Evolutionary conservation across 2,329 filamentous ascomycete species (phyloP).

Genomic region (Sporothrix schenckii): DNA sequence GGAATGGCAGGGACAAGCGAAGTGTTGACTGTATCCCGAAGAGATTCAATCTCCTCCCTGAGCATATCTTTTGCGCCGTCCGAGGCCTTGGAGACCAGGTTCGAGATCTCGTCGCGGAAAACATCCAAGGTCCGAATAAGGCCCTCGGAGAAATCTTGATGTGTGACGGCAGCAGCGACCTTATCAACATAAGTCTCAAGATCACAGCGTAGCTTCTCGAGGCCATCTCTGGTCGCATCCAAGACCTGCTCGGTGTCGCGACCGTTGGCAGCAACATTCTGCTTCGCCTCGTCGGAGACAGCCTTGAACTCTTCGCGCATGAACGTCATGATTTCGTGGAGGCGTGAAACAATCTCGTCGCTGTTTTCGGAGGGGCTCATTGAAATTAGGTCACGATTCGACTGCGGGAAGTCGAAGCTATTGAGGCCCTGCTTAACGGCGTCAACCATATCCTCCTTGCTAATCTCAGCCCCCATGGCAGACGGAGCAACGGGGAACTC

Average conservation of each 20-base stretch:
- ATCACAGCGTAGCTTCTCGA: constrained; percentile 77
- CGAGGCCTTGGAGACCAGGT: constrained; percentile 56
- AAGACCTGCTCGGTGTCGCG: constrained; percentile 86
- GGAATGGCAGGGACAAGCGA: constrained; percentile 62
- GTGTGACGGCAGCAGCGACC: constrained; percentile 67
- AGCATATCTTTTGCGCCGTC: constrained; percentile 67
- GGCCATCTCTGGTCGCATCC: constrained; percentile 82
- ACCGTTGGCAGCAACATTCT: constrained; percentile 77
- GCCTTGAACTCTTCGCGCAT: constrained; percentile 63
- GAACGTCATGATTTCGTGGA: constrained; percentile 67
- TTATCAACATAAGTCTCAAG: constrained; percentile 81
- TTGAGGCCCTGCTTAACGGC: constrained; percentile 65
- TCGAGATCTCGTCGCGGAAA: constrained; percentile 68
- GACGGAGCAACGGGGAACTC: constrained; percentile 69
- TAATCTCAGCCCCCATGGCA: constrained; percentile 57
- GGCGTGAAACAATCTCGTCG: constrained; percentile 57
- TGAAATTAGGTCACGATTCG: constrained; percentile 37
- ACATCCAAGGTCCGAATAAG: constrained; percentile 67
- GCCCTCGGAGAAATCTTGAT: constrained; percentile 76
- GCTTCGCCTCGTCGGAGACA: constrained; percentile 67
- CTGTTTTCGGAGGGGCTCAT: constrained; percentile 49
- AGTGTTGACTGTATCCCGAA: constrained; percentile 75
- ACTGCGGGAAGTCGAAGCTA: constrained; percentile 51
- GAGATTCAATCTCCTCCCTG: constrained; percentile 78
- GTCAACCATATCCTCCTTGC: constrained; percentile 64